Base-by-base conservation (phyloP, 2,329 filamentous ascomycete species). In the Trematosphaeria pertusa region DNA sequence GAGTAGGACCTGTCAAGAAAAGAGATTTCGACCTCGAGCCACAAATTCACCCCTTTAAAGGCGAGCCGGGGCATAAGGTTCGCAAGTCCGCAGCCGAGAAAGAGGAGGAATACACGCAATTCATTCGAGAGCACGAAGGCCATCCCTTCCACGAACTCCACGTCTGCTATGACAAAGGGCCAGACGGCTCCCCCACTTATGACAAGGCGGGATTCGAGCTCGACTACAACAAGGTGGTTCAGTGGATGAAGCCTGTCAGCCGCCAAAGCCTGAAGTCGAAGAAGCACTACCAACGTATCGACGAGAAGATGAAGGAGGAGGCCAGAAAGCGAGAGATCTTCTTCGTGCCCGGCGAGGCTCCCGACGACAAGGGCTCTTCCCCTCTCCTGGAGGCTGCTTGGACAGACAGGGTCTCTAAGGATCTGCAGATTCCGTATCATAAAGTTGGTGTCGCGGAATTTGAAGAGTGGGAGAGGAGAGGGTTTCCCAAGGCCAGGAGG, bases 331-430 rank as follows among this genome's bases (percentile, higher is more conserved):
- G 40, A 17, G 32, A 36, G 5, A 10, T 48, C 9, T 52, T 54
- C 24, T 54, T 54, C 19, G n/a, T n/a, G n/a, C n/a, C n/a, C n/a
- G n/a, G n/a, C n/a, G n/a, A n/a, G n/a, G n/a, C n/a, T n/a, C n/a
- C n/a, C n/a, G n/a, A n/a, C n/a, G 40, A 37, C 11, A 10, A 41
- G 1, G 35, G 36, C 20, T 20, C 24, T 7, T 8, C 11, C 3
- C 18, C 35, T 10, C 12, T 3, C 28, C 32, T 17, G 11, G 15
- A 30, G 12, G 36, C 42, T 28, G 32, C 20, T 22, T 26, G 48
- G 9, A 49, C 42, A 15, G 53, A 59, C 28, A 40, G 43, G 1
- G 38, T 58, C 19, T 50, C 43, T 2, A 54, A 59, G 21, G 54
- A 58, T 20, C 11, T 59, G 10, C 43, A 43, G 1, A 33, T 56